phyloP scores from a whole-genome alignment of 768 basidiomycete genomes.

The Paxillus rubicundulus region DNA sequence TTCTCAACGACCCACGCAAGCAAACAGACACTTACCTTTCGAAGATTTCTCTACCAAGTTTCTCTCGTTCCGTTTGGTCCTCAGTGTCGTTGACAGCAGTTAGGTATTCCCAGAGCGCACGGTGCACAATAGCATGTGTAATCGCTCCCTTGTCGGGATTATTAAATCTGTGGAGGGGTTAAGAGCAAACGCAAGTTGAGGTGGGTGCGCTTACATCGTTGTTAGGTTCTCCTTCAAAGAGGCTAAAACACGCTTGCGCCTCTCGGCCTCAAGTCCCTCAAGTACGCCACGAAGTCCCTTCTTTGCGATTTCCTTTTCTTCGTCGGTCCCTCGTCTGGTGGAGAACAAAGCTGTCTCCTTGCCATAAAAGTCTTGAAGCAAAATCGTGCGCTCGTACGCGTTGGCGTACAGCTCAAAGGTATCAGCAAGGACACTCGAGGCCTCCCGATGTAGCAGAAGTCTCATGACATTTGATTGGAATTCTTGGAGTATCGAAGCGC shows the following conservation, averaged over 20 bases:
- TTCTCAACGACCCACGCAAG: not conserved
- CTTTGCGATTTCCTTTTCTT: conserved; percentile 62
- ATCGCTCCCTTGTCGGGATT: conserved; percentile 89
- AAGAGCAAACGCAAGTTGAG: conserved; percentile 2
- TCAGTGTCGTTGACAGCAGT: conserved; percentile 53
- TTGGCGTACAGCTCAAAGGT: conserved; percentile 87
- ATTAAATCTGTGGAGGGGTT: conserved; percentile 62
- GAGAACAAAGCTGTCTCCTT: conserved; percentile 79
- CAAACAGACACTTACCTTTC: conserved; percentile 53
- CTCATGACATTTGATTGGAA: conserved; percentile 75
- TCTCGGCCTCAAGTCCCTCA: conserved; percentile 59
- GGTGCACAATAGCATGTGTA: conserved; percentile 84
- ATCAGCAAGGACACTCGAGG: conserved; percentile 80
- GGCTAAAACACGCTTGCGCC: conserved; percentile 61
- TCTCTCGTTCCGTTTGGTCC: conserved; percentile 69
- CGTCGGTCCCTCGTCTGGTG: conserved; percentile 50
- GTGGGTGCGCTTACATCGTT: conserved; percentile 56
- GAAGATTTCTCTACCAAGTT: conserved; percentile 73
- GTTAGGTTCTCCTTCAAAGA: conserved; percentile 72
- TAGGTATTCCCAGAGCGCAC: conserved; percentile 85
- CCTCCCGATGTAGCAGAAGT: conserved; percentile 81
- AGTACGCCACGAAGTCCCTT: conserved; percentile 69
- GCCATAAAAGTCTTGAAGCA: conserved; percentile 88
- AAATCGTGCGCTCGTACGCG: conserved; percentile 75
- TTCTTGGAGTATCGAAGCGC: conserved; percentile 72